Base-by-base conservation (phyloP, 371 early-diverging fungal genomes). In the Mortierella sp. region DNA sequence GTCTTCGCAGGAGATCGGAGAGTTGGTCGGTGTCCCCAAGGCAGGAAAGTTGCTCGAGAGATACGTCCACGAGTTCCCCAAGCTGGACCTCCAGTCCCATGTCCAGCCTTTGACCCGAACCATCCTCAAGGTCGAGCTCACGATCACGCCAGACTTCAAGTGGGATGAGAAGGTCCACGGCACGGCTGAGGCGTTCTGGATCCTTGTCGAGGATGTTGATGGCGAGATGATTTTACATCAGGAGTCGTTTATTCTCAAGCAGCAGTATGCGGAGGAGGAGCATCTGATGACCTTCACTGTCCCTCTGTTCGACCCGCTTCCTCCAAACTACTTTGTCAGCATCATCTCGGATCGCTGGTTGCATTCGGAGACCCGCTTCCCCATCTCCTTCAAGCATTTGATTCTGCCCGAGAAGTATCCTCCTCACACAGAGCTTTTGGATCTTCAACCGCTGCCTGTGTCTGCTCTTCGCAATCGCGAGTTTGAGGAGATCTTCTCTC, bases 291-390 rank as follows among this genome's bases (percentile, higher is more conserved):
- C 91, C n/a, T 98, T 99, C 64, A 94, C 96, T 1, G 95, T 97
- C 0, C 95, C 96, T 5, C 72, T 99, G n/a, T 90, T 84, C 46
- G 97, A 97, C 21, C 98, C 98, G 21, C 80, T 97, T 48, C 97
- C 96, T 53, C 98, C 98, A 47, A 95, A 97, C 79, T 97, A 95
- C 81, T 98, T 95, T 84, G 90, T 99, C 55, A 84, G 90, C 31
- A 86, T 97, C 27, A 83, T 95, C 23, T 92, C 95, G 21, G 99
- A 99, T 81, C 89, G 97, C 7, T 99, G 99, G 99, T 64, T 99
- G 52, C 92, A 93, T 63, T 90, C 92, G 8, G 95, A 96, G 70
- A 91, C 96, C 27, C 86, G 93, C 17, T 76, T 95, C 64, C 93
- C 98, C 4, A 91, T 99, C 6, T 96, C 97, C 11, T 95, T 99